phyloP scores from a whole-genome alignment of 1,284 basidiomycete genomes.

The Bjerkandera adusta region DNA sequence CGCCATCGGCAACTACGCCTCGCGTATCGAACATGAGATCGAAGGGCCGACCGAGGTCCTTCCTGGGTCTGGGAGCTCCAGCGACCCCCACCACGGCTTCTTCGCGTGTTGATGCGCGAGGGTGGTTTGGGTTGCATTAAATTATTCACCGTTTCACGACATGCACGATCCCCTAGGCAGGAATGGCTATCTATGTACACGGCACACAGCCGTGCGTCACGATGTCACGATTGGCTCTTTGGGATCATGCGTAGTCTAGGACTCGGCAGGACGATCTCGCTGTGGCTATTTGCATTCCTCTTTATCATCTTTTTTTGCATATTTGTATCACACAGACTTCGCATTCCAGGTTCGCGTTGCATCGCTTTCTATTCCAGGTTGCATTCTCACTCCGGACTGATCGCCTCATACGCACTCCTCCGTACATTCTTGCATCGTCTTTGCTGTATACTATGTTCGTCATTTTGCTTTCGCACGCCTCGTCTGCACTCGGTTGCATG shows the following conservation, averaged over 20 bases:
- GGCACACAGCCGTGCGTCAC: background rate
- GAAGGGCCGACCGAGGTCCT: slow-evolving; percentile 59
- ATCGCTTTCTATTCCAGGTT: background rate
- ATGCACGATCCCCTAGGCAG: background rate
- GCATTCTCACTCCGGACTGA: background rate
- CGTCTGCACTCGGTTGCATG: background rate
- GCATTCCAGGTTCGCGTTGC: slow-evolving; percentile 6
- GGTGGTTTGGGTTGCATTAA: slow-evolving; percentile 50
- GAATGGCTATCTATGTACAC: background rate
- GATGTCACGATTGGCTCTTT: slow-evolving; percentile 1
- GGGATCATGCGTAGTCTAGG: background rate
- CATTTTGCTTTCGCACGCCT: background rate
- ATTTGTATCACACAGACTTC: slow-evolving; percentile 10
- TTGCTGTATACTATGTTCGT: slow-evolving; percentile 9
- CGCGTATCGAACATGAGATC: slow-evolving; percentile 67
- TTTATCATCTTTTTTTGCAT: slow-evolving; percentile 4
- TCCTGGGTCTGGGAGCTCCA: slow-evolving; percentile 66
- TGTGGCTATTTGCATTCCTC: too few species aligned
- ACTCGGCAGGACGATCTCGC: background rate
- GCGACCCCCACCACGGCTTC: slow-evolving; percentile 77
- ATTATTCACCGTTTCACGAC: too few species aligned
- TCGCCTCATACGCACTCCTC: slow-evolving; percentile 14
- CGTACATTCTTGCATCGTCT: slow-evolving; percentile 17
- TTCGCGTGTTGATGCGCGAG: slow-evolving; percentile 76
- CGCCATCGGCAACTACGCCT: slow-evolving; percentile 63